These are phyloP conservation scores for Taxawa tesnikishii DNA, from an alignment of 2,329 filamentous ascomycete species.

Conservation along the genomic window DNA sequence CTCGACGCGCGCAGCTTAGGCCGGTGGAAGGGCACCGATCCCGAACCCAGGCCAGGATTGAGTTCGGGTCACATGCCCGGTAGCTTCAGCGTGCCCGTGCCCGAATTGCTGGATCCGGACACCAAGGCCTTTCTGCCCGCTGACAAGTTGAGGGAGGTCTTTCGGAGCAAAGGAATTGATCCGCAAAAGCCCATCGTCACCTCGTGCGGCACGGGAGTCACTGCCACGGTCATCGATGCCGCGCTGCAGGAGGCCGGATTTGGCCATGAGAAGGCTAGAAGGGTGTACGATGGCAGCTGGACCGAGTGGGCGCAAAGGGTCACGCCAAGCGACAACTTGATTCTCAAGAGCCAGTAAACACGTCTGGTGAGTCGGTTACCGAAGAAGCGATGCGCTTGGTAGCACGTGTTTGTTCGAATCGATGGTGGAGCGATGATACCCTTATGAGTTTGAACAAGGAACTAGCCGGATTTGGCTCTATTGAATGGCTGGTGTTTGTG, in stretches of 20 bases:
- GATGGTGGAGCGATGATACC: too few relatives aligned
- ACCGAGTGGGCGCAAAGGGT: slow-evolving; percentile 41
- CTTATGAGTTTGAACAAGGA: too few relatives aligned
- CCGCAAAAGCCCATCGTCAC: slow-evolving; percentile 70
- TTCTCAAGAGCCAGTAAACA: slow-evolving; percentile 16
- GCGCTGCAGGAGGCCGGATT: slow-evolving; percentile 70
- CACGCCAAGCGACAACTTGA: slow-evolving; percentile 19
- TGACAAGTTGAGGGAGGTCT: slow-evolving; percentile 61
- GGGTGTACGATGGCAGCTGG: slow-evolving; percentile 94
- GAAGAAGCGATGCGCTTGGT: too few relatives aligned
- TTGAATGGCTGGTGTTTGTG: too few relatives aligned
- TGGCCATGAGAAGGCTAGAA: slow-evolving; percentile 52
- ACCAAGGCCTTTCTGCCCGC: slow-evolving; percentile 69
- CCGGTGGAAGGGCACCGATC: slow-evolving; percentile 69
- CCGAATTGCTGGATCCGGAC: slow-evolving; percentile 64
- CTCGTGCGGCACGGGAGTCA: slow-evolving; percentile 88
- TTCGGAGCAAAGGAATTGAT: slow-evolving; percentile 70
- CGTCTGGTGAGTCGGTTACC: too few relatives aligned
- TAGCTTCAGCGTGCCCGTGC: slow-evolving; percentile 71
- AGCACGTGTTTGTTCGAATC: too few relatives aligned
- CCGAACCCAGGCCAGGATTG: slow-evolving; percentile 72
- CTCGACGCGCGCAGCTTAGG: slow-evolving; percentile 74
- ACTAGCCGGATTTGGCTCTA: too few relatives aligned
- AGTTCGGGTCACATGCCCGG: slow-evolving; percentile 87
- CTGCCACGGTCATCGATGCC: slow-evolving; percentile 80